Conservation (phyloP, 2,329 filamentous ascomycete species). For the Talaromyces sp. region DNA sequence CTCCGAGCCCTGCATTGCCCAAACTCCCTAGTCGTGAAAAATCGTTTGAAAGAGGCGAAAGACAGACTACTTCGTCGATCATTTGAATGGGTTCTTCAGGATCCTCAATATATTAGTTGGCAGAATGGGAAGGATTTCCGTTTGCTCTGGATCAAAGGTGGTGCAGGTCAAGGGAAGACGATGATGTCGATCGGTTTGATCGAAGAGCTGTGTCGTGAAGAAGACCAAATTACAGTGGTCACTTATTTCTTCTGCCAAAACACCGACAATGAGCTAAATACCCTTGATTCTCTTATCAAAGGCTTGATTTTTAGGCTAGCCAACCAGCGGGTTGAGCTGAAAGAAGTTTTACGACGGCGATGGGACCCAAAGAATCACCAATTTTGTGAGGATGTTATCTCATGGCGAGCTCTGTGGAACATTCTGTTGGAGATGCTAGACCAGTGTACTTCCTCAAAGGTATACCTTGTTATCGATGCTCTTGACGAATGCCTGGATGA, state of each 20-base stretch:
- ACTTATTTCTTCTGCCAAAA: conserved; percentile 27
- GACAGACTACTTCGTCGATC: conserved; percentile 19
- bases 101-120: conserved; percentile 24
- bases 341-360: conserved; percentile 5
- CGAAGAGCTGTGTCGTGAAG: conserved; percentile 18
- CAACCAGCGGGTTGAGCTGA: conserved; percentile 9
- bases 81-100: conserved; percentile 26
- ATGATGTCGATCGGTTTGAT: conserved; percentile 42
- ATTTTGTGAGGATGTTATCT: conserved; percentile 9
- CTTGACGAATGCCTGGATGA: conserved; percentile 30
- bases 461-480: conserved; percentile 30
- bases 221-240: conserved; percentile 7
- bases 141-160: conserved; percentile 44
- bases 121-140: conserved; percentile 19
- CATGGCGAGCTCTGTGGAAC: conserved; percentile 25
- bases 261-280: conserved; percentile 20
- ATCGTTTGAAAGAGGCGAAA: conserved; percentile 18
- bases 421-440: conserved; percentile 27
- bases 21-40: conserved; percentile 13
- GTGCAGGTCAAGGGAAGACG: conserved; percentile 45
- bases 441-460: conserved; percentile 6
- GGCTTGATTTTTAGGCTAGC: conserved; percentile 18
- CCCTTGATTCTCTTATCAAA: conserved; percentile 18
- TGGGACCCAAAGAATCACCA: conserved; percentile 2
- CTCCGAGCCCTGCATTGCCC: conserved; percentile 12